Conservation (phyloP, 83 land plant genomes). For the Picea mariana region DNA sequence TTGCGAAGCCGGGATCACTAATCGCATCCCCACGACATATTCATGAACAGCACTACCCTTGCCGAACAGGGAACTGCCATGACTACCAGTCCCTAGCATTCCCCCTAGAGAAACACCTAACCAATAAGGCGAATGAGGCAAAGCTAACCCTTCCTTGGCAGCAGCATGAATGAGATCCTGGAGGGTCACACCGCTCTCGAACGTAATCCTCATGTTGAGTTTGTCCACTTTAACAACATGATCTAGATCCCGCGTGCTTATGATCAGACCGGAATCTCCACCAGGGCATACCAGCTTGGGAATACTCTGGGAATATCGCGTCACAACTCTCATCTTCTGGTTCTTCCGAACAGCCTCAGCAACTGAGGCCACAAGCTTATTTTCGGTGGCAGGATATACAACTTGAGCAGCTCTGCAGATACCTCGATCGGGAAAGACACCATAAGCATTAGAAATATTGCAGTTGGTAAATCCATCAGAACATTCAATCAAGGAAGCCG, state of each 20-base stretch:
- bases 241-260: background rate
- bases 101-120: slow-evolving; percentile 19
- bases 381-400: slow-evolving; percentile 37
- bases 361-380: slow-evolving; percentile 31
- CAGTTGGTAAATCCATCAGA: background rate
- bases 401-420: slow-evolving; percentile 36
- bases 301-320: slow-evolving; percentile 21
- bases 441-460: slow-evolving; percentile 21
- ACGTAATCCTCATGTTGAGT: background rate
- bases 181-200: background rate
- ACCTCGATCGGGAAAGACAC: slow-evolving; percentile 30
- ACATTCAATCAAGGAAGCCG: slow-evolving; percentile 2
- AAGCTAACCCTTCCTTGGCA: slow-evolving; percentile 1
- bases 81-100: slow-evolving; percentile 18
- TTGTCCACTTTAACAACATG: background rate
- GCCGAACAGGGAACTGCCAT: slow-evolving; percentile 21
- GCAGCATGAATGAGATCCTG: background rate
- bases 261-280: background rate
- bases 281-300: slow-evolving; percentile 74
- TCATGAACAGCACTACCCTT: slow-evolving; percentile 19
- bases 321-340: background rate
- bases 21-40: slow-evolving; percentile 14
- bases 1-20: slow-evolving; percentile 19
- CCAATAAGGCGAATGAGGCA: slow-evolving; percentile 18
- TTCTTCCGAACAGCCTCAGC: slow-evolving; percentile 26